A percentile compares a stretch with the other conserved stretches of the same genome.
Conservation (phyloP, 202 grass and related monocot species). For the Digitaria exilis region DNA sequence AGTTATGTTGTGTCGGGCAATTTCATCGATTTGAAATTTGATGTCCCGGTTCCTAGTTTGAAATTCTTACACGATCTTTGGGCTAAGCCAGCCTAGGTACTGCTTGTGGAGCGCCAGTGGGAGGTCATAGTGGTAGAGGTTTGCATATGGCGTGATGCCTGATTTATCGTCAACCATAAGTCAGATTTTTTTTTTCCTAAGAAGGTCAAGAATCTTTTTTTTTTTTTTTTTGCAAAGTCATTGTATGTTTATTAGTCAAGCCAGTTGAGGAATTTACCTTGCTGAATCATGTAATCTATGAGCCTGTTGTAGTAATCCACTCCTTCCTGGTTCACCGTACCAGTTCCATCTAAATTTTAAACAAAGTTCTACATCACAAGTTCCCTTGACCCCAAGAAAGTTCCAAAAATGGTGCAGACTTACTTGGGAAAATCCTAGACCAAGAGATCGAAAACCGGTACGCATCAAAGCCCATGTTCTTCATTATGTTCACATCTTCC, state of each 20-base stretch:
- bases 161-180: background rate
- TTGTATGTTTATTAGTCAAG: background rate
- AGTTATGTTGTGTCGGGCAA: background rate
- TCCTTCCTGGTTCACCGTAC: slow-evolving; percentile 78
- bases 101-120: slow-evolving; percentile 80
- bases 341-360: slow-evolving; percentile 60
- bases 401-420: background rate
- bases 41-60: background rate
- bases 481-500: slow-evolving; percentile 97
- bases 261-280: slow-evolving; percentile 45
- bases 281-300: slow-evolving; percentile 78
- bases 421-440: slow-evolving; percentile 87
- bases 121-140: slow-evolving; percentile 97
- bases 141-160: slow-evolving; percentile 85
- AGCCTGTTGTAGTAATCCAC: slow-evolving; percentile 94
- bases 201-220: background rate
- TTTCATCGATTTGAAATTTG: background rate
- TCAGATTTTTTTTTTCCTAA: background rate
- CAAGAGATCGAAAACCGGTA: slow-evolving; percentile 90
- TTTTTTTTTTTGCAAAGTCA: background rate
- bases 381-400: background rate
- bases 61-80: slow-evolving; percentile 69
- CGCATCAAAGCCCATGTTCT: slow-evolving; percentile 88
- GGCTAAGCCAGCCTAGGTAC: slow-evolving; percentile 82
- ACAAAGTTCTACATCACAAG: slow-evolving; percentile 11